These are phyloP conservation scores for Leccinum broughii DNA, from an alignment of 768 basidiomycete genomes.

Conservation along the genomic window DNA sequence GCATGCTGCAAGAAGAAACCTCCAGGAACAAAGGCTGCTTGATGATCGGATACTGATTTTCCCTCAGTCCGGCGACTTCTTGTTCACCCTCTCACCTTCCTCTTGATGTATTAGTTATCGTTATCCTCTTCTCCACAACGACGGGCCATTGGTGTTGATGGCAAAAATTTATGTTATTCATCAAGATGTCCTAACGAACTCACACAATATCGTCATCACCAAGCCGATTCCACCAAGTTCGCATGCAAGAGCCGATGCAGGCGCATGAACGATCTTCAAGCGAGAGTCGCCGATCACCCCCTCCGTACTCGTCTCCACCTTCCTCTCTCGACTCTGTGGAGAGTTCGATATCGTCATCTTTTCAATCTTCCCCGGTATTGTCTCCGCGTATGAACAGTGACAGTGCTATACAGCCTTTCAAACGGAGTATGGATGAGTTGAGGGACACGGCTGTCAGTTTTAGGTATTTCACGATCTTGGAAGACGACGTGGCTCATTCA, in stretches of 20 bases:
- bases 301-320: slow-evolving; percentile 38
- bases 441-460: slow-evolving; percentile 49
- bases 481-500: slow-evolving; percentile 37
- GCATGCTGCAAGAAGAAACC: too few relatives aligned
- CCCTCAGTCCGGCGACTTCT: too few relatives aligned
- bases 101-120: too few relatives aligned
- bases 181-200: too few relatives aligned
- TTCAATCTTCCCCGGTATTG: slow-evolving; percentile 16
- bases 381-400: slow-evolving; percentile 30
- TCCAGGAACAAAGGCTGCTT: too few relatives aligned
- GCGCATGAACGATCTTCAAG: slow-evolving; percentile 16
- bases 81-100: too few relatives aligned
- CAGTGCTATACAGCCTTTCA: slow-evolving; percentile 36
- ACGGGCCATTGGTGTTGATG: too few relatives aligned
- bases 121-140: too few relatives aligned
- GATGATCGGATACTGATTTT: too few relatives aligned
- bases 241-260: slow-evolving; percentile 27
- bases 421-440: slow-evolving; percentile 49
- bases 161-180: too few relatives aligned
- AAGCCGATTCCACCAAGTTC: slow-evolving; percentile 43
- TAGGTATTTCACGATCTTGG: slow-evolving; percentile 46
- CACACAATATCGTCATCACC: too few relatives aligned
- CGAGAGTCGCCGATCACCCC: slow-evolving; percentile 30
- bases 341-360: slow-evolving; percentile 22
- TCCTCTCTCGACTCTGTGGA: slow-evolving; percentile 32